A percentile compares a stretch with the other conserved stretches of the same genome.
phyloP scores from a whole-genome alignment of 2,329 filamentous ascomycete genomes.

The Ceratocystis variospora region DNA sequence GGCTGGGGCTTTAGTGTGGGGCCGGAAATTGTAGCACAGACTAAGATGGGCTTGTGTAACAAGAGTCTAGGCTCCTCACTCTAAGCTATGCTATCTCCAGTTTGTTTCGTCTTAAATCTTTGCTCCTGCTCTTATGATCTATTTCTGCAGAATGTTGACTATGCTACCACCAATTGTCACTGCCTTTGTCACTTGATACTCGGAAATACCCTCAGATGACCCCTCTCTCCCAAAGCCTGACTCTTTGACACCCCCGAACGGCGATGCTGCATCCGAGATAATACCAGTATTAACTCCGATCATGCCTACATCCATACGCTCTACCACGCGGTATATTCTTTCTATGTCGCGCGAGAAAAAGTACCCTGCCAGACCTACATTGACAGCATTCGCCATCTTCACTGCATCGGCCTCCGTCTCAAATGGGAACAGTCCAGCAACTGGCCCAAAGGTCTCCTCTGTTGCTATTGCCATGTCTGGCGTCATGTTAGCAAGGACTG shows the following conservation, averaged over 20 bases:
- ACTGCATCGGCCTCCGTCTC: constrained; percentile 81
- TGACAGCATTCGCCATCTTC: constrained; percentile 61
- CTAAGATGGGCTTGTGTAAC: not conserved
- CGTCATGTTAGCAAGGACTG: constrained; percentile 77
- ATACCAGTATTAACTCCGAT: constrained; percentile 69
- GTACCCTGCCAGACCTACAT: constrained; percentile 86
- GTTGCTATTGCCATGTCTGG: constrained; percentile 67
- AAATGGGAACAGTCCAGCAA: constrained; percentile 81
- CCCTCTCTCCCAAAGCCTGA: constrained; percentile 71
- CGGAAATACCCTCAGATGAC: constrained; percentile 60
- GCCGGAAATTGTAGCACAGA: not conserved
- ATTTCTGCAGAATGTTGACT: constrained; percentile 38
- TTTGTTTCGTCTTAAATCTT: not conserved
- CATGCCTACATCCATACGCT: constrained; percentile 72
- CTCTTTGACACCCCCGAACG: constrained; percentile 71
- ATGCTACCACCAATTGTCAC: constrained; percentile 38
- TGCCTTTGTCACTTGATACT: constrained; percentile 64
- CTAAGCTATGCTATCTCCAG: not conserved
- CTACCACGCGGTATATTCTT: constrained; percentile 47
- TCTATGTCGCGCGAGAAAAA: constrained; percentile 63
- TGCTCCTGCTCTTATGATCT: not conserved
- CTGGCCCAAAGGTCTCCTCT: constrained; percentile 93
- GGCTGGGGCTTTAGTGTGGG: not conserved
- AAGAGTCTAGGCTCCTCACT: not conserved
- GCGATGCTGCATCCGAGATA: constrained; percentile 43